A percentile compares a stretch with the other conserved stretches of the same genome.
Evolutionary conservation across 257 asterid genomes (phyloP).

Genomic region (Fraxinus pennsylvanica): DNA sequence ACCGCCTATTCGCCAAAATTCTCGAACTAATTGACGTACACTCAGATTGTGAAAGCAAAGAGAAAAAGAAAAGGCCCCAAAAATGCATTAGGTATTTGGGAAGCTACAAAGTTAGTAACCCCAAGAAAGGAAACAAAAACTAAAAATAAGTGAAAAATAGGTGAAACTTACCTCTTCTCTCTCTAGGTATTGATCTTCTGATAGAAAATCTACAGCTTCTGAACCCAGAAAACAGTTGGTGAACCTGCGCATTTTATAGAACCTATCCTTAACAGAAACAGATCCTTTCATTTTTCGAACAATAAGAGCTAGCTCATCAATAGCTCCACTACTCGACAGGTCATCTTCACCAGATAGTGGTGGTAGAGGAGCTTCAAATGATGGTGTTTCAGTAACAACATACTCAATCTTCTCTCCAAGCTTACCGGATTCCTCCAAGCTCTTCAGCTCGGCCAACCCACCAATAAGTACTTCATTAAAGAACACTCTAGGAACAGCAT

Average conservation of each 20-base stretch:
- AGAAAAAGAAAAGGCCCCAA: not conserved
- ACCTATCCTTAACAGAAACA: constrained; percentile 64
- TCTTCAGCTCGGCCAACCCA: constrained; percentile 62
- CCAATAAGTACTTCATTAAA: constrained; percentile 82
- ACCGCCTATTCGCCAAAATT: not conserved
- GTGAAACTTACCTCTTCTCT: constrained; percentile 69
- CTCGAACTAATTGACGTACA: not conserved
- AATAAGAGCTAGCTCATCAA: constrained; percentile 83
- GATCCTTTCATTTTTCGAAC: constrained; percentile 73
- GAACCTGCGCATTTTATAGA: constrained; percentile 72
- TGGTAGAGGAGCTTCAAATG: constrained; percentile 84
- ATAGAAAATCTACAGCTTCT: constrained; percentile 84
- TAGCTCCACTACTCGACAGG: constrained; percentile 62
- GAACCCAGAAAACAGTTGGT: constrained; percentile 72
- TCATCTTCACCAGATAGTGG: constrained; percentile 98
- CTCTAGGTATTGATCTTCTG: constrained; percentile 89
- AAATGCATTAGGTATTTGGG: not conserved
- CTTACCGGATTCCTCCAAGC: constrained; percentile 70
- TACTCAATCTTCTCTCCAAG: constrained; percentile 79
- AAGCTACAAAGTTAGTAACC: not conserved
- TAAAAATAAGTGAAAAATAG: constrained; percentile 17
- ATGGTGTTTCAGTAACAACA: constrained; percentile 65
- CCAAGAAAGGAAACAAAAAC: not conserved
- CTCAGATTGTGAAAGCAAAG: not conserved
- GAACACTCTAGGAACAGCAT: constrained; percentile 70